These are phyloP conservation scores for Neurospora tetrasperma DNA, from an alignment of 495 filamentous ascomycete species.

Conservation along the genomic window DNA sequence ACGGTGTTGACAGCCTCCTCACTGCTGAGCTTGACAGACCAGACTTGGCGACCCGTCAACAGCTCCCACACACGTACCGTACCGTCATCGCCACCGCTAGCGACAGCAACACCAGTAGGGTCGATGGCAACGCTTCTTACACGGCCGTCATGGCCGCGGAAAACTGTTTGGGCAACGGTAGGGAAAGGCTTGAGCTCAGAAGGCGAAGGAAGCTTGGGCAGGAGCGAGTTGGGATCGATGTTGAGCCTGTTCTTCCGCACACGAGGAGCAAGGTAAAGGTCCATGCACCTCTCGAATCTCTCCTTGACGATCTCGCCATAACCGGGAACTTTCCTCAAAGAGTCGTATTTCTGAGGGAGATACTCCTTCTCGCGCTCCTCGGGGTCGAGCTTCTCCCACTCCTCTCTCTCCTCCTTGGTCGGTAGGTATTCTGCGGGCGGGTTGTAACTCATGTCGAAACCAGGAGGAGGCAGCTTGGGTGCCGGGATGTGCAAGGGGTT, in stretches of 20 bases:
- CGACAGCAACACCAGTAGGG: constrained; percentile 29
- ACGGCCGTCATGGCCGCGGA: constrained; percentile 78
- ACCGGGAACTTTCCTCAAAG: constrained; percentile 85
- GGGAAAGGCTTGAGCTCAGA: constrained; percentile 92
- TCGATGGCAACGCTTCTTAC: constrained; percentile 67
- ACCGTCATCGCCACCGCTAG: constrained; percentile 90
- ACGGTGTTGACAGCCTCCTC: constrained; percentile 81
- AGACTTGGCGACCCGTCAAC: constrained; percentile 74
- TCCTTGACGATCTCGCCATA: constrained; percentile 87
- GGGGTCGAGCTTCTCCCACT: constrained; percentile 81
- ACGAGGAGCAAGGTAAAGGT: constrained; percentile 88
- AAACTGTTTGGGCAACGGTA: constrained; percentile 72
- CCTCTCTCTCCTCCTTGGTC: constrained; percentile 67
- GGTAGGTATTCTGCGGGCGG: constrained; percentile 94
- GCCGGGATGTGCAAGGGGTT: constrained; percentile 95
- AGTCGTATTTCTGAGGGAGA: constrained; percentile 67
- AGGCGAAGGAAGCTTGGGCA: constrained; percentile 90
- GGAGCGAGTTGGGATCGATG: constrained; percentile 86
- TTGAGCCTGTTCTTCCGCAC: constrained; percentile 89
- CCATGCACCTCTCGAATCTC: constrained; percentile 88
- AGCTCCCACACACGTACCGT: constrained; percentile 88
- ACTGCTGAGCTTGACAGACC: constrained; percentile 67
- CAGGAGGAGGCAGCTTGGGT: constrained; percentile 86
- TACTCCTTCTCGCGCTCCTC: constrained; percentile 89
- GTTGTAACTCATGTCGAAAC: constrained; percentile 91